Conservation (phyloP, 2,329 filamentous ascomycete genomes). For the Calcarisporium arbuscula region DNA sequence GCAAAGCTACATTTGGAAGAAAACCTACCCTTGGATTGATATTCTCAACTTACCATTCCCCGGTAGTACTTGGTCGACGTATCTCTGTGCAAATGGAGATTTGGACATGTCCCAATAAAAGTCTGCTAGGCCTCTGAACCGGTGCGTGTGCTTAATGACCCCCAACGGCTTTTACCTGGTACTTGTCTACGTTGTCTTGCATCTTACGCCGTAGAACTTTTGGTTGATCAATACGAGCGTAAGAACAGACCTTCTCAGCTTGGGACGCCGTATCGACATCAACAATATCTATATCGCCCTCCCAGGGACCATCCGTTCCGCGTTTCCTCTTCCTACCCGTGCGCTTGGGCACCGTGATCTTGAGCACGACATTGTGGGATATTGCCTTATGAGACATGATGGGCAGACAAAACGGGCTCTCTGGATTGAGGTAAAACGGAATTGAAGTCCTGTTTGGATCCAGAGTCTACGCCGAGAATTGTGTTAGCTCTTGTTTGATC, state of each 20-base stretch:
- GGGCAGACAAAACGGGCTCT: constrained; percentile 73
- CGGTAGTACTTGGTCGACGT: constrained; percentile 65
- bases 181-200: constrained; percentile 62
- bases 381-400: constrained; percentile 68
- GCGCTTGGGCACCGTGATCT: constrained; percentile 77
- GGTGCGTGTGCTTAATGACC: constrained; percentile 70
- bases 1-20: no score
- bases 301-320: constrained; percentile 63
- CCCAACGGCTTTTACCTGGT: constrained; percentile 66
- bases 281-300: constrained; percentile 32
- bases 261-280: constrained; percentile 13
- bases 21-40: no score
- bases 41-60: constrained; percentile 54
- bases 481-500: not conserved
- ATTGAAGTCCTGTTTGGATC: constrained; percentile 44
- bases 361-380: constrained; percentile 79
- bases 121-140: constrained; percentile 82
- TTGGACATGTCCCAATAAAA: constrained; percentile 72
- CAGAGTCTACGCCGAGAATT: constrained; percentile 29
- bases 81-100: constrained; percentile 63
- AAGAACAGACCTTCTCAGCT: constrained; percentile 29
- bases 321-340: constrained; percentile 82
- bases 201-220: constrained; percentile 54
- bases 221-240: constrained; percentile 46
- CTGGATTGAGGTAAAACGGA: constrained; percentile 70